A percentile compares a stretch with the other conserved stretches of the same genome.
phyloP scores from a whole-genome alignment of 305 asterid genomes.

The Fraxinus greggii region DNA sequence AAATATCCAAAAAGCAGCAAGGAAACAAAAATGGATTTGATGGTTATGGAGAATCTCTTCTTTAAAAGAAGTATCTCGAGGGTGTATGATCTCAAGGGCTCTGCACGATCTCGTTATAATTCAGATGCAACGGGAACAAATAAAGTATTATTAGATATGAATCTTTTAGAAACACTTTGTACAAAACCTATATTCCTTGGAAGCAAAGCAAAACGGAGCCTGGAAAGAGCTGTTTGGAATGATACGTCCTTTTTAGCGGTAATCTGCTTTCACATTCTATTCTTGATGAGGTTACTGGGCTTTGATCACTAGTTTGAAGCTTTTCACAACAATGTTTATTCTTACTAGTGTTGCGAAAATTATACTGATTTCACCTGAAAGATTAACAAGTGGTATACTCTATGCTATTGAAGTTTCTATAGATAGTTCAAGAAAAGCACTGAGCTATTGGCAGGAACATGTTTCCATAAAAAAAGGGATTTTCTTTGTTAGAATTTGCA shows the following conservation, averaged over 20 bases:
- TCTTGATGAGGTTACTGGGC: not conserved
- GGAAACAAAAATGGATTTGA: slow-evolving; percentile 90
- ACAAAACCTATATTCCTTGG: slow-evolving; percentile 89
- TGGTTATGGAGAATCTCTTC: slow-evolving; percentile 98
- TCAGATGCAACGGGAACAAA: slow-evolving; percentile 72
- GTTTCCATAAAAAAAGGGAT: not conserved
- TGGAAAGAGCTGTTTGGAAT: slow-evolving; percentile 96
- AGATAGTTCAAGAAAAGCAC: not conserved
- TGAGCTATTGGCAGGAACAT: not conserved
- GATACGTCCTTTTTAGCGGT: slow-evolving; percentile 91
- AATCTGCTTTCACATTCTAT: slow-evolving; percentile 25
- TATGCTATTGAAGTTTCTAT: not conserved
- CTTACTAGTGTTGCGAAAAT: not conserved
- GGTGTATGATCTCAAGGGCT: slow-evolving; percentile 93
- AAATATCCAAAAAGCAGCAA: slow-evolving; percentile 72
- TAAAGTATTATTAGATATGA: slow-evolving; percentile 81
- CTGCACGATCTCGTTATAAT: slow-evolving; percentile 81
- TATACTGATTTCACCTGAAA: not conserved
- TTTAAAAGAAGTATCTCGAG: slow-evolving; percentile 59
- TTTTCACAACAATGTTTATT: not conserved
- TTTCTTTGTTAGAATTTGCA: not conserved
- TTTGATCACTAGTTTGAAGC: not conserved
- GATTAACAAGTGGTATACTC: not conserved
- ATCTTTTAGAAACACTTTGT: slow-evolving; percentile 72
- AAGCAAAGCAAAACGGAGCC: slow-evolving; percentile 78